Evolutionary conservation across 768 basidiomycete species (phyloP).

Genomic region (Lactarius hengduanensis): DNA sequence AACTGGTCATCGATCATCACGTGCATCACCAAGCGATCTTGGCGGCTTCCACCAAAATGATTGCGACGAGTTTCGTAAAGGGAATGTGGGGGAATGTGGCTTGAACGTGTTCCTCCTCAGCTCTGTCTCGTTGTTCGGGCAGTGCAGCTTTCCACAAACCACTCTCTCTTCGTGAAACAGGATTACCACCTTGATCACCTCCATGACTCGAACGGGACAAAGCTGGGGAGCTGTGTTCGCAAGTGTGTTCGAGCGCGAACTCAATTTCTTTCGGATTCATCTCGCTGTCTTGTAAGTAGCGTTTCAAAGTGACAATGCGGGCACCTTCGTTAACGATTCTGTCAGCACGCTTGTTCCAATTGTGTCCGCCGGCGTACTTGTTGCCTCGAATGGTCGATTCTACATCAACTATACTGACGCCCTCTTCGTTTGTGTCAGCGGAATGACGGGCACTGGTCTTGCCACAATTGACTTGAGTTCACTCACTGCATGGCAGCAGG

Average conservation of each 20-base stretch:
- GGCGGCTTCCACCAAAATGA: too few species aligned
- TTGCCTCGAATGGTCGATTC: constrained; percentile 42
- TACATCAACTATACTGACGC: constrained; percentile 39
- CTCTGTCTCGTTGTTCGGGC: background rate
- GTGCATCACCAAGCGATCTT: background rate
- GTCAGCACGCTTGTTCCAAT: constrained; percentile 39
- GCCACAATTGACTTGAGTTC: constrained; percentile 28
- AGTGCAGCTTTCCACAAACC: background rate
- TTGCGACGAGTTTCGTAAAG: too few species aligned
- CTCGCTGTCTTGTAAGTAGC: constrained; percentile 34
- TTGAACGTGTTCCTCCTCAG: background rate
- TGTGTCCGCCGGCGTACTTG: constrained; percentile 45
- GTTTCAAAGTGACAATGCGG: too few species aligned
- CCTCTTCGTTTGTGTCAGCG: constrained; percentile 39
- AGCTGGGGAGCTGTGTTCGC: background rate
- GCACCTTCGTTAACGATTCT: background rate
- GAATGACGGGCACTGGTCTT: constrained; percentile 39
- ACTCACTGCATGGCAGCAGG: constrained; percentile 36
- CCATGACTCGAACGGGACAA: background rate
- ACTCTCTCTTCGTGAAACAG: background rate
- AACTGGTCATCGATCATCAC: background rate
- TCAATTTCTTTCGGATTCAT: constrained; percentile 32
- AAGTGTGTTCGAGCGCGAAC: constrained; percentile 4
- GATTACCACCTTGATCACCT: background rate
- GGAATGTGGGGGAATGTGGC: too few species aligned